Base-by-base conservation (phyloP, 176 grass and related monocot genomes). In the Musa schizocarpa region DNA sequence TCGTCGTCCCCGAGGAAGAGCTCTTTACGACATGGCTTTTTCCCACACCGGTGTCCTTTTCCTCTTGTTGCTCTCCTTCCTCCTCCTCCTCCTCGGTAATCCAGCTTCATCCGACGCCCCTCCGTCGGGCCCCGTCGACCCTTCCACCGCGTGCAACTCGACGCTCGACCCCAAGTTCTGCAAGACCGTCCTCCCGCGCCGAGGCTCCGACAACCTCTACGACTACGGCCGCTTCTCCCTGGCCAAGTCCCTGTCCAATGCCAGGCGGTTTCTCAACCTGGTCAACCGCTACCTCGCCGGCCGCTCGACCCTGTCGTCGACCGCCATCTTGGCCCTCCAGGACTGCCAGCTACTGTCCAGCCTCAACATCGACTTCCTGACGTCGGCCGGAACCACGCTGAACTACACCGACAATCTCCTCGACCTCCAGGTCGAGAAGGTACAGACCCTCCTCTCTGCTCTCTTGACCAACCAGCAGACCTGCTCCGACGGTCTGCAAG, bases 401-500 rank as follows among this genome's bases (percentile, higher is more conserved):
- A 52, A 77, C 62, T 27, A 53, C 13, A 78, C 86, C 8, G 80
- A 89, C 54, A 80, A 74, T 27, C 86, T 93, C 16, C 76, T 87
- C 54, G 90, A 98, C 72, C 90, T 80, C 17, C 88, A 87, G 76
- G 76, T 88, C 48, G 95, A 89, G 68, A 69, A 80, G 72, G 57
- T 91, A 21, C 88, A 87, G 50, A 98, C 95, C 17, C 78, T 93
- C 54, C 90, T 98, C 34, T 98, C 95, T 10, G 95, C 90, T 0
- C 81, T 98, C 77, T 23, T 98, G 8, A 98, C 95, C 4, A 98
- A 98, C 86, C 86, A 93, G 68, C 86, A 98, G 81, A 93, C 95
- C 8, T 98, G 90, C 65, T 52, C 86, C 53, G 90, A 93, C 49
- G 90, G 95, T 58, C 69, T 98, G 11, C 74, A 81, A 71, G 78